Base-by-base conservation (phyloP, 2,329 filamentous ascomycete species). In the Fusarium bactridioides region DNA sequence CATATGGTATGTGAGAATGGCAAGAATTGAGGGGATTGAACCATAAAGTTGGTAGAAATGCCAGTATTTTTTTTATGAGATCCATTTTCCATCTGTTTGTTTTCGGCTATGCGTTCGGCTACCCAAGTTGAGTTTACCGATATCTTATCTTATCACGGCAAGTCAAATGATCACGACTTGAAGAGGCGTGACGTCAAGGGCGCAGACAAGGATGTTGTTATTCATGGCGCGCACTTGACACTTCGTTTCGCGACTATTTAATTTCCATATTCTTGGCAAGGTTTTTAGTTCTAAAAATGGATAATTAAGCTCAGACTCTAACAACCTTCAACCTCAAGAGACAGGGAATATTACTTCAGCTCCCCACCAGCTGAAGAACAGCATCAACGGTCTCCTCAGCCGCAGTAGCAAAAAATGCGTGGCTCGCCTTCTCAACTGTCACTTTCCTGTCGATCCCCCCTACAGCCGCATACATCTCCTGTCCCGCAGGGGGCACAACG, bases 341-440 rank as follows among this genome's bases (percentile, higher is more conserved):
- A 25, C 48, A 21, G 11, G 6, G 6, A 51, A n/a, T n/a, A n/a
- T n/a, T n/a, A n/a, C n/a, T 3, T 53, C 31, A 53, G 31, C 23
- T 27, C 23, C 16, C 31, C 5, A 53, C n/a, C 18, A 53, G 50
- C 33, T 27, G 31, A 27, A 53, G 23, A 27, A 53, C 13, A 3
- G 50, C 50, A 7, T 27, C 50, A 2, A 37, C 50, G 4, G 31
- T 37, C 3, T 53, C 31, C 18, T 53, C 31, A 10, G 31, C 31
- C 9, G 23, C 50, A 21, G 23, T 53, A 21, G 54, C 64, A 19
- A 67, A 67, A 7, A 67, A 65, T 0, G 64, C 64, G 19, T 67
- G 64, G 37, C 40, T 67, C 5, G 64, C 64, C 18, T 60, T 33
- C 3, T 55, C 25, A 16, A 67, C 47, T 16, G 41, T 41, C 7